Evolutionary conservation across 768 basidiomycete species (phyloP).

Genomic region (Piloderma croceum): DNA sequence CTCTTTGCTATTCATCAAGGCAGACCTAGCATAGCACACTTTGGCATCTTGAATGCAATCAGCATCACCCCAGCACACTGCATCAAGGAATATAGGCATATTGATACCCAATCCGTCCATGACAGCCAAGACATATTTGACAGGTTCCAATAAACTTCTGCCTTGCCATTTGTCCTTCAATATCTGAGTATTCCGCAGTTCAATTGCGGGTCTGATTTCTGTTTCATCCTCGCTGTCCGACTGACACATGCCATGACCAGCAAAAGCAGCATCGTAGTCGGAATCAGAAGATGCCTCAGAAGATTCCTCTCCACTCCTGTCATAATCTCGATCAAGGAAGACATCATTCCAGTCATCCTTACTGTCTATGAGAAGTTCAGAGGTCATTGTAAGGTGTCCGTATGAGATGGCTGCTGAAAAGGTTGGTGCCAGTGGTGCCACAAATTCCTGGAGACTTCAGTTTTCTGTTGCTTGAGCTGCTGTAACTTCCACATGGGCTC

Average conservation of each 20-base stretch:
- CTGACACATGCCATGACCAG: background rate
- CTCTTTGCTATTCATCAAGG: conserved; percentile 15
- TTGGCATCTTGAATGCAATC: conserved; percentile 9
- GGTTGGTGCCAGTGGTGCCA: background rate
- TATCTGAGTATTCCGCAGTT: background rate
- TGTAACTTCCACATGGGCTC: background rate
- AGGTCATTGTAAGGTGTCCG: background rate
- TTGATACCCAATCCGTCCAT: conserved; percentile 4
- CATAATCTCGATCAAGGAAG: too few species aligned
- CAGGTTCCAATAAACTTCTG: background rate
- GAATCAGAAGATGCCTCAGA: background rate
- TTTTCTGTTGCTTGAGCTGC: background rate
- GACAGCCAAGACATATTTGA: background rate
- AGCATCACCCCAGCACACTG: conserved; percentile 17
- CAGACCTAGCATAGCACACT: conserved; percentile 8
- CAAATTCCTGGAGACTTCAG: background rate
- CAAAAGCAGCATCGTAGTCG: background rate
- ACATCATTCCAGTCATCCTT: too few species aligned
- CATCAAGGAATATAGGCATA: conserved; percentile 14
- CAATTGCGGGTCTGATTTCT: background rate
- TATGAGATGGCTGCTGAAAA: background rate
- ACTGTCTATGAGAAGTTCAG: too few species aligned
- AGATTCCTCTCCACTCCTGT: too few species aligned
- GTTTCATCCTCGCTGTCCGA: background rate
- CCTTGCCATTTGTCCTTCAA: background rate